Percentiles rank a stretch among this genome's conserved stretches.
Evolutionary conservation across 169 alveolate genomes (phyloP).

Genomic region (Cyclospora cayetanensis): DNA sequence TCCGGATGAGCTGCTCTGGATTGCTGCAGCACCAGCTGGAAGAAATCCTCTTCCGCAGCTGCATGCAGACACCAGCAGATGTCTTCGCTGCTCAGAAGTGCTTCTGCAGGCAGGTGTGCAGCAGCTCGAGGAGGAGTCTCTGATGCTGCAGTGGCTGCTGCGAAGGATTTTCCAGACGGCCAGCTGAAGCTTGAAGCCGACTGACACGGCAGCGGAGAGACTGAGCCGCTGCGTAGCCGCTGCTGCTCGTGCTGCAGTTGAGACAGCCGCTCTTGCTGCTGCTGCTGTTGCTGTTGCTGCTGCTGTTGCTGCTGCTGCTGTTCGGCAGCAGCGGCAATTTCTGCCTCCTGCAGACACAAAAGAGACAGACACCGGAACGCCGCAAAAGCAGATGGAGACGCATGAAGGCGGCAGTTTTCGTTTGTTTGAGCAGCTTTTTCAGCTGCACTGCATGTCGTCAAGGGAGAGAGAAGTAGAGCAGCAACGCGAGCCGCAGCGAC

Average conservation of each 20-base stretch:
- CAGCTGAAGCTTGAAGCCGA: background rate
- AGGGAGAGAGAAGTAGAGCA: background rate
- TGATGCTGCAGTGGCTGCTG: background rate
- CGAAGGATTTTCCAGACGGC: background rate
- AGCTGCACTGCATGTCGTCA: background rate
- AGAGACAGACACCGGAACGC: background rate
- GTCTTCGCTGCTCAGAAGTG: constrained; percentile 46
- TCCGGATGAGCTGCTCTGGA: constrained; percentile 6
- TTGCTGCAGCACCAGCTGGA: constrained; percentile 21
- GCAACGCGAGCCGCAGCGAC: background rate
- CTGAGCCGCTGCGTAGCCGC: background rate
- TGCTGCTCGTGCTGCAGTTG: background rate
- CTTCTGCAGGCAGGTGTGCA: constrained; percentile 8
- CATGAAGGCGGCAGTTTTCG: no score
- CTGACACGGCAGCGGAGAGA: background rate
- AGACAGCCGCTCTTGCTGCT: background rate
- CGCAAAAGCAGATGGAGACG: background rate
- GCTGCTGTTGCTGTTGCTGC: constrained; percentile 26
- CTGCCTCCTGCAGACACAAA: background rate
- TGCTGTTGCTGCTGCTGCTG: constrained; percentile 23
- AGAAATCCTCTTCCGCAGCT: constrained; percentile 29
- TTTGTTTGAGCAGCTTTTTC: no score
- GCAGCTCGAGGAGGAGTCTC: background rate
- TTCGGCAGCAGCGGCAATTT: background rate
- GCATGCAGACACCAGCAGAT: constrained; percentile 60